phyloP scores from a whole-genome alignment of 306 rosid genomes.

The Lathyrus aphaca region DNA sequence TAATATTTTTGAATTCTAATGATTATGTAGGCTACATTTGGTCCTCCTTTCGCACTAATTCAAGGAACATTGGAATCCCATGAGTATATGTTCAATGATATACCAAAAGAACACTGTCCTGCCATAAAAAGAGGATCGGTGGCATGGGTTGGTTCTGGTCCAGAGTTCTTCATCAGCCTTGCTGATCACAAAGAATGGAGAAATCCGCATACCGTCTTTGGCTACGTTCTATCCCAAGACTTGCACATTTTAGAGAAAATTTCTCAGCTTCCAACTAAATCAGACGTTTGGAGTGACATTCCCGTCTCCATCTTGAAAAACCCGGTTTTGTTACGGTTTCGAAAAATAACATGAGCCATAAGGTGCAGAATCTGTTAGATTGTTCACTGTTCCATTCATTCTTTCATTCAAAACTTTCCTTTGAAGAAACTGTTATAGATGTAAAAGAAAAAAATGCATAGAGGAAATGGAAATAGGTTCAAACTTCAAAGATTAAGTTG shows the following conservation, averaged over 20 bases:
- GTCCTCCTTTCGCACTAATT: slow-evolving; percentile 57
- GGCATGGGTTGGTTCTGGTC: slow-evolving; percentile 86
- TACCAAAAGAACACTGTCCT: slow-evolving; percentile 55
- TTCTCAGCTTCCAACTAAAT: slow-evolving; percentile 58
- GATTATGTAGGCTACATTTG: slow-evolving; percentile 47
- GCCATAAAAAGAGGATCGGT: slow-evolving; percentile 67
- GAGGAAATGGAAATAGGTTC: neutral
- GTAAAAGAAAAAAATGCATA: slow-evolving; percentile 19
- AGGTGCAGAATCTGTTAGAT: neutral
- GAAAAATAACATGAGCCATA: slow-evolving; percentile 33
- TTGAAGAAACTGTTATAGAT: slow-evolving; percentile 26
- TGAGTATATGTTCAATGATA: slow-evolving; percentile 43
- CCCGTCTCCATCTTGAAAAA: slow-evolving; percentile 64
- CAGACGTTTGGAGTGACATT: slow-evolving; percentile 57
- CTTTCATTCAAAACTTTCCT: neutral
- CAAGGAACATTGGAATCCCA: slow-evolving; percentile 56
- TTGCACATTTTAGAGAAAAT: slow-evolving; percentile 66
- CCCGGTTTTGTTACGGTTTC: slow-evolving; percentile 51
- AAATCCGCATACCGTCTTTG: slow-evolving; percentile 66
- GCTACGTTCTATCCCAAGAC: slow-evolving; percentile 68
- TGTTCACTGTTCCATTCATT: slow-evolving; percentile 10
- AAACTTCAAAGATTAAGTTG: slow-evolving; percentile 4
- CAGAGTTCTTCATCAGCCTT: slow-evolving; percentile 79
- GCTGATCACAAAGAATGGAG: slow-evolving; percentile 77
- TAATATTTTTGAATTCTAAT: slow-evolving; percentile 35